A percentile compares a stretch with the other conserved stretches of the same genome.
phyloP scores from a whole-genome alignment of 306 rosid genomes.

The Cicer pinnatifidum region DNA sequence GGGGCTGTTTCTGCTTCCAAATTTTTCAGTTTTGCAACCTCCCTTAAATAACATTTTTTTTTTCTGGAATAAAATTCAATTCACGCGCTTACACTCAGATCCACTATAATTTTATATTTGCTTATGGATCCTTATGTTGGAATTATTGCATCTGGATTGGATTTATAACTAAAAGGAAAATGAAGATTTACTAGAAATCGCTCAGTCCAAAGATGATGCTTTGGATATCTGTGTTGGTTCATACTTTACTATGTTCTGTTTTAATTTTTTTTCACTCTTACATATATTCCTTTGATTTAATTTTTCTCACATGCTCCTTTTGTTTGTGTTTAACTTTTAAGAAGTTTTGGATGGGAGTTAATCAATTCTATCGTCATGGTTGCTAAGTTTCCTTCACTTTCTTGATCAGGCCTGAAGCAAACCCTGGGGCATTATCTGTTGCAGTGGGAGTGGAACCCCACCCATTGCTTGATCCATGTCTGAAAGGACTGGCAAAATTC shows the following conservation, averaged over 20 bases:
- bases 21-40: neutral
- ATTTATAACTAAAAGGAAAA: conserved; percentile 15
- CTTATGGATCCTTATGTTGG: neutral
- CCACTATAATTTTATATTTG: neutral
- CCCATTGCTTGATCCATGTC: conserved; percentile 83
- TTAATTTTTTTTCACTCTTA: neutral
- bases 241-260: neutral
- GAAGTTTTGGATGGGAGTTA: neutral
- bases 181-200: neutral
- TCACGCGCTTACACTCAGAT: neutral
- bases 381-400: conserved; percentile 46
- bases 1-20: neutral
- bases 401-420: conserved; percentile 66
- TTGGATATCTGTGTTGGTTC: conserved; percentile 34
- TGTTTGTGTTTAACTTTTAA: conserved; percentile 12
- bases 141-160: conserved; percentile 10
- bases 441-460: conserved; percentile 56
- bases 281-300: neutral
- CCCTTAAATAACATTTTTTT: neutral
- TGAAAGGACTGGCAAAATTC: conserved; percentile 90
- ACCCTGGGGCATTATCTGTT: conserved; percentile 45
- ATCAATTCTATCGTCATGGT: conserved; percentile 38
- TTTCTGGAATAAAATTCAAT: neutral
- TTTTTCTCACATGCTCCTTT: conserved; percentile 17
- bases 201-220: conserved; percentile 8